Percentiles rank a stretch among this genome's conserved stretches.
phyloP scores from a whole-genome alignment of 108 stramenopile genomes.

The Nitzschia palea region DNA sequence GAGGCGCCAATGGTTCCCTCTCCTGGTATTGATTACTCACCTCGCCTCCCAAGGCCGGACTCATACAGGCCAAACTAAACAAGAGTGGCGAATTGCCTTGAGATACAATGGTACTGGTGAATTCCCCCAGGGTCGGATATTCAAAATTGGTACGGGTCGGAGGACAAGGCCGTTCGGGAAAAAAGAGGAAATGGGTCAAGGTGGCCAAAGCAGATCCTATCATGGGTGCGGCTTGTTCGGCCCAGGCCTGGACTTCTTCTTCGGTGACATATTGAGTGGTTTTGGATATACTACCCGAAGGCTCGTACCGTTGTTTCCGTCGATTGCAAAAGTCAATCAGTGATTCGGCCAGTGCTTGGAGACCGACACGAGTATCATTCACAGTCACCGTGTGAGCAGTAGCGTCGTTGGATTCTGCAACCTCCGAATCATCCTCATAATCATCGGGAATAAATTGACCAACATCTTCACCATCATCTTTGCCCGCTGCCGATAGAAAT shows the following conservation, averaged over 20 bases:
- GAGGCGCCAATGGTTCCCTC: neutral
- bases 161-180: slow-evolving; percentile 48
- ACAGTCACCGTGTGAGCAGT: neutral
- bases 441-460: slow-evolving; percentile 23
- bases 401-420: no score
- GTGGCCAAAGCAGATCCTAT: slow-evolving; percentile 63
- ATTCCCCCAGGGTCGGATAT: slow-evolving; percentile 46
- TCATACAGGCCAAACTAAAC: slow-evolving; percentile 59
- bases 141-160: slow-evolving; percentile 57
- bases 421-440: no score
- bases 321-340: slow-evolving; percentile 18
- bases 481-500: slow-evolving; percentile 30
- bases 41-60: slow-evolving; percentile 48
- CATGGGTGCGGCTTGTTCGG: slow-evolving; percentile 67
- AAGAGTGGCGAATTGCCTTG: slow-evolving; percentile 33
- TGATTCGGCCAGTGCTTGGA: slow-evolving; percentile 35
- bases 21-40: no score
- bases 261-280: slow-evolving; percentile 27
- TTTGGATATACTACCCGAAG: neutral
- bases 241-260: slow-evolving; percentile 67
- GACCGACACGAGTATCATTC: neutral
- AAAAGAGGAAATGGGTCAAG: slow-evolving; percentile 66
- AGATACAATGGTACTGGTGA: slow-evolving; percentile 34
- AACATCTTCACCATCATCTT: slow-evolving; percentile 29
- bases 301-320: slow-evolving; percentile 20